Evolutionary conservation across 306 rosid species (phyloP).

Genomic region (Citrullus colocynthis): DNA sequence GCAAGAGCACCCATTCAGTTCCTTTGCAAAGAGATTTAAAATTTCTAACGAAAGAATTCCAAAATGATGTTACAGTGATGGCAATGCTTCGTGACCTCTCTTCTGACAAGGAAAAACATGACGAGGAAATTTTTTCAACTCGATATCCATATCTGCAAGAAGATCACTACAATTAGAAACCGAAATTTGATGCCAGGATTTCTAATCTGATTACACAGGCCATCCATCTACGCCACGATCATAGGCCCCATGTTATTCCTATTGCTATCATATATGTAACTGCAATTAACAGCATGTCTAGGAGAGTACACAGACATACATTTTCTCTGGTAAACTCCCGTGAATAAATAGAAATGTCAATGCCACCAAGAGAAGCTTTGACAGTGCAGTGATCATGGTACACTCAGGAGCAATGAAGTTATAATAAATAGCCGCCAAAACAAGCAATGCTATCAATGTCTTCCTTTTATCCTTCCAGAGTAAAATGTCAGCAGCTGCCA

Average conservation of each 20-base stretch:
- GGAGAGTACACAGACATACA: conserved; percentile 32
- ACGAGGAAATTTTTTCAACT: conserved; percentile 54
- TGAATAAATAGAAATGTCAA: conserved; percentile 40
- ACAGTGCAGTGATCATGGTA: conserved; percentile 53
- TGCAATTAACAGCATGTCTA: neutral
- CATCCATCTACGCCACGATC: conserved; percentile 4
- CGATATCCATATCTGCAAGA: conserved; percentile 62
- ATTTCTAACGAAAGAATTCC: conserved; percentile 49
- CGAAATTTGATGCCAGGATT: conserved; percentile 11
- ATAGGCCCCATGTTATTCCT: neutral
- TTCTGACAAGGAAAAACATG: conserved; percentile 68
- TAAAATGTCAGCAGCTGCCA: conserved; percentile 85
- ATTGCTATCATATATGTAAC: neutral
- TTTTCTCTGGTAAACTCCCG: conserved; percentile 59
- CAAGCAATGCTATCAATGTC: conserved; percentile 44
- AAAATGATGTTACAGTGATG: conserved; percentile 39
- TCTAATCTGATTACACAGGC: neutral
- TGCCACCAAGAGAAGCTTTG: conserved; percentile 51
- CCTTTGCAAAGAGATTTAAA: conserved; percentile 69
- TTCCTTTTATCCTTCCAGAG: conserved; percentile 89
- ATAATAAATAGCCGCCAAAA: conserved; percentile 62
- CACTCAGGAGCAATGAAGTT: conserved; percentile 60
- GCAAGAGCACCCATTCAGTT: conserved; percentile 43
- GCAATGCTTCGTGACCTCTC: conserved; percentile 47
- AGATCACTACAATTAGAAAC: conserved; percentile 18